A percentile compares a stretch with the other conserved stretches of the same genome.
Conservation (phyloP, 441 rosid species). For the Breynia disticha region DNA sequence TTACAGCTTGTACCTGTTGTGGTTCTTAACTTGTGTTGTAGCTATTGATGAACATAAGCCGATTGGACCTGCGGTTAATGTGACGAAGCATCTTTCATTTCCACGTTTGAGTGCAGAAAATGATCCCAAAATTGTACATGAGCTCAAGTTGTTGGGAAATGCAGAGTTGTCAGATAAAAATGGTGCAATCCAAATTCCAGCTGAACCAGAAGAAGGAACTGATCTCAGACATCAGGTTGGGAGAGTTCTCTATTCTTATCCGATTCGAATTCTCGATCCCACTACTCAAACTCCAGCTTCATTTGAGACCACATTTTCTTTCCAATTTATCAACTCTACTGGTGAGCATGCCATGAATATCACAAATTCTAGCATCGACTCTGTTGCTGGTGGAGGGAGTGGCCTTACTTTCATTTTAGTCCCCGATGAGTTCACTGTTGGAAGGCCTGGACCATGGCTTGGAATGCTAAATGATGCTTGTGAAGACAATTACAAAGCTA, state of each 20-base stretch:
- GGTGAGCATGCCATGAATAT: background rate
- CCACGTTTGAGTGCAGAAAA: conserved; percentile 23
- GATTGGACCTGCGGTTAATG: conserved; percentile 24
- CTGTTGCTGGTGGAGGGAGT: conserved; percentile 23
- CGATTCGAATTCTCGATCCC: conserved; percentile 35
- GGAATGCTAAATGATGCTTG: conserved; percentile 53
- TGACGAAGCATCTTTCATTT: conserved; percentile 32
- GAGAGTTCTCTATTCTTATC: conserved; percentile 40
- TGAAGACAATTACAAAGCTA: conserved; percentile 31
- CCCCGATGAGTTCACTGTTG: conserved; percentile 45
- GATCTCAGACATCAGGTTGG: conserved; percentile 40
- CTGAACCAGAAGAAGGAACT: conserved; percentile 15
- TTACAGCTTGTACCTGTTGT: background rate
- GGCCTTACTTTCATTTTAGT: conserved; percentile 41
- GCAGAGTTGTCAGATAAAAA: conserved; percentile 25
- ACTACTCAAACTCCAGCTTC: conserved; percentile 28
- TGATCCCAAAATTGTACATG: conserved; percentile 17
- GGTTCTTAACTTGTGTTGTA: background rate
- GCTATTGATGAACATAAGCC: background rate
- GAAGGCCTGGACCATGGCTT: conserved; percentile 48
- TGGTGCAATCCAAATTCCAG: conserved; percentile 32
- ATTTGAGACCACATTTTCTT: conserved; percentile 35
- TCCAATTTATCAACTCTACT: conserved; percentile 26
- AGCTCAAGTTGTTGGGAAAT: conserved; percentile 32
- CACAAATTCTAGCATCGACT: background rate